Evolutionary conservation across 306 rosid genomes (phyloP).

Genomic region (Cicer bijugum): DNA sequence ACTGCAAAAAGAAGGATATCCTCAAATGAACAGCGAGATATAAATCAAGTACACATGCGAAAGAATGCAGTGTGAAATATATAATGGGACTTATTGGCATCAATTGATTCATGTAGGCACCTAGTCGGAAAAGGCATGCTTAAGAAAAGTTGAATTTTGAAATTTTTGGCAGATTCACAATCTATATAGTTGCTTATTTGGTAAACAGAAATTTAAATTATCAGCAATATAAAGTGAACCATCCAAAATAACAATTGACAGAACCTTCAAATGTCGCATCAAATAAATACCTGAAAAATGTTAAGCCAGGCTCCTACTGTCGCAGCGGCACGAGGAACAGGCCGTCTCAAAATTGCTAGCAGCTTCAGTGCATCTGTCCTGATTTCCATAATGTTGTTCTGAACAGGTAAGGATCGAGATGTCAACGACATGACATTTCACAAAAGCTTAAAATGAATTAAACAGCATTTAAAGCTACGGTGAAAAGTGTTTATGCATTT

Average conservation of each 20-base stretch:
- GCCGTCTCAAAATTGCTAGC: slow-evolving; percentile 80
- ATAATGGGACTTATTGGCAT: neutral
- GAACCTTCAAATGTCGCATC: neutral
- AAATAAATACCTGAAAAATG: slow-evolving; percentile 80
- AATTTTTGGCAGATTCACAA: slow-evolving; percentile 7
- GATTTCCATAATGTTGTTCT: slow-evolving; percentile 94
- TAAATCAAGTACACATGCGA: slow-evolving; percentile 3
- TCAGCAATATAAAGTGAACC: slow-evolving; percentile 15
- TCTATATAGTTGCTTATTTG: slow-evolving; percentile 1
- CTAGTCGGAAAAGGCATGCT: neutral
- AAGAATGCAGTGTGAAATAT: neutral
- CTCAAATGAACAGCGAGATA: slow-evolving; percentile 34
- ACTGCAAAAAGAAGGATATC: slow-evolving; percentile 57
- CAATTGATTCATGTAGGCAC: neutral
- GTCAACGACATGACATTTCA: slow-evolving; percentile 28
- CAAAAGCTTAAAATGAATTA: slow-evolving; percentile 17
- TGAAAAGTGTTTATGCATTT: neutral
- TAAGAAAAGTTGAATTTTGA: neutral
- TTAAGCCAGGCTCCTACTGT: slow-evolving; percentile 97
- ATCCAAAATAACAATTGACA: slow-evolving; percentile 1
- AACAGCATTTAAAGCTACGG: slow-evolving; percentile 20
- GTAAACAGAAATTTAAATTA: neutral
- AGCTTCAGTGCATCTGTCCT: slow-evolving; percentile 96
- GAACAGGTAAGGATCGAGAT: slow-evolving; percentile 36
- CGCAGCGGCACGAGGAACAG: slow-evolving; percentile 80